A percentile compares a stretch with the other conserved stretches of the same genome.
These are phyloP conservation scores for Scleroderma citrinum DNA, from an alignment of 768 basidiomycete species.

Conservation along the genomic window DNA sequence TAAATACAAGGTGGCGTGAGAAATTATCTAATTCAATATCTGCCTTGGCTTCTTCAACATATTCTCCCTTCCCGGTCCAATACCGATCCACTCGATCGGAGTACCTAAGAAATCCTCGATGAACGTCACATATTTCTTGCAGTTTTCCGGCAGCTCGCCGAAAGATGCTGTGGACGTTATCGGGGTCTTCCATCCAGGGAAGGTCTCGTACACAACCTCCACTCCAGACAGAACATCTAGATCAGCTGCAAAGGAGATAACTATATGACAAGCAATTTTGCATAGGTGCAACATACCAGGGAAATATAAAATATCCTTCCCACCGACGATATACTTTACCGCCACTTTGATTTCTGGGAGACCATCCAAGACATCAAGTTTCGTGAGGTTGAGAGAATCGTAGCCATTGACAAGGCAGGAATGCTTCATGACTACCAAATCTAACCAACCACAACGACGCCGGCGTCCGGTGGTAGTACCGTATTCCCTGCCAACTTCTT, in stretches of 20 bases:
- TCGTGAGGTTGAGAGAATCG: conserved; percentile 88
- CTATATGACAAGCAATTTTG: neutral
- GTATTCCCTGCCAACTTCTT: conserved; percentile 90
- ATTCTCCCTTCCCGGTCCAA: conserved; percentile 80
- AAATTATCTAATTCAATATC: conserved; percentile 16
- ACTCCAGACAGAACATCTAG: conserved; percentile 74
- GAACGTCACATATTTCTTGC: conserved; percentile 80
- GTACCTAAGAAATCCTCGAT: conserved; percentile 72
- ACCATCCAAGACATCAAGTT: conserved; percentile 87
- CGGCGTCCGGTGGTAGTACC: conserved; percentile 91
- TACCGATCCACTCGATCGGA: conserved; percentile 87
- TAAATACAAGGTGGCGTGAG: conserved; percentile 18
- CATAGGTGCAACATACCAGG: conserved; percentile 53
- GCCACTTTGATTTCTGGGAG: conserved; percentile 86
- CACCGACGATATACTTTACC: conserved; percentile 72
- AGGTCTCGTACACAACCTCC: conserved; percentile 79
- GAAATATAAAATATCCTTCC: conserved; percentile 74
- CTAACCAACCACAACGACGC: conserved; percentile 95
- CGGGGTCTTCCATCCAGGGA: conserved; percentile 86
- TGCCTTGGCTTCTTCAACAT: conserved; percentile 44
- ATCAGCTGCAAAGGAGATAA: conserved; percentile 51
- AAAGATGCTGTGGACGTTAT: conserved; percentile 62
- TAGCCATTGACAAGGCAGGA: conserved; percentile 96
- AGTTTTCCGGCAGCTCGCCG: conserved; percentile 75
- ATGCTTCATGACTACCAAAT: conserved; percentile 90